phyloP scores from a whole-genome alignment of 331 rosid genomes.

The Ulmus americana region DNA sequence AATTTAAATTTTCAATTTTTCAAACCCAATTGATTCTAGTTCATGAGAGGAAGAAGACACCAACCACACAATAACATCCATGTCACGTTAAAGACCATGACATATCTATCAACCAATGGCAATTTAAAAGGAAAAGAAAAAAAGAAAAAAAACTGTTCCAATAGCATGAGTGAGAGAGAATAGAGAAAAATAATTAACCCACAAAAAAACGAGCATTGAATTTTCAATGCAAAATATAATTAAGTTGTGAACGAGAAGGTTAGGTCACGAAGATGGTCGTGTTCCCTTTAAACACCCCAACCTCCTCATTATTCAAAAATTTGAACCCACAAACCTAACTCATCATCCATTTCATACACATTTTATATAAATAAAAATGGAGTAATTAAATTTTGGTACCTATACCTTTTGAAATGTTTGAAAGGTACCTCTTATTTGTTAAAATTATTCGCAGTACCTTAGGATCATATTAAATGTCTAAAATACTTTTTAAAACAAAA shows the following conservation, averaged over 20 bases:
- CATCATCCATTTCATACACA: conserved; percentile 4
- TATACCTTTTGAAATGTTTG: no score
- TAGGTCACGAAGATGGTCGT: conserved; percentile 59
- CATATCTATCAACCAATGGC: conserved; percentile 2
- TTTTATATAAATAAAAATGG: background rate
- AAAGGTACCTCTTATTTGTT: no score
- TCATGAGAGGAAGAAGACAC: no score
- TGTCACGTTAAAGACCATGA: background rate
- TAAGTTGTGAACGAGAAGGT: conserved; percentile 24
- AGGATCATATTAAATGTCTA: no score
- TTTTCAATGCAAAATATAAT: conserved; percentile 23
- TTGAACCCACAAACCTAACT: conserved; percentile 13
- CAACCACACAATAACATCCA: background rate
- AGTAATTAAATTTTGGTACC: background rate
- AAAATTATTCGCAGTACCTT: no score
- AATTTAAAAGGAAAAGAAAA: background rate
- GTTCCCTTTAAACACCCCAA: conserved; percentile 35
- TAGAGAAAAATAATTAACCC: no score
- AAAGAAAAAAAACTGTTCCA: conserved; percentile 2
- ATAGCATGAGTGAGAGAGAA: conserved; percentile 1
- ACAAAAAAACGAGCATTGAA: conserved; percentile 39
- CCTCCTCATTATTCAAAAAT: conserved; percentile 36
- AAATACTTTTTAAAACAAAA: no score
- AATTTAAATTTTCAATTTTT: conserved; percentile 8
- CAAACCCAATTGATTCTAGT: conserved; percentile 2